A percentile compares a stretch with the other conserved stretches of the same genome.
Conservation (phyloP, 345 rosid species). For the Aquilaria malaccensis region DNA sequence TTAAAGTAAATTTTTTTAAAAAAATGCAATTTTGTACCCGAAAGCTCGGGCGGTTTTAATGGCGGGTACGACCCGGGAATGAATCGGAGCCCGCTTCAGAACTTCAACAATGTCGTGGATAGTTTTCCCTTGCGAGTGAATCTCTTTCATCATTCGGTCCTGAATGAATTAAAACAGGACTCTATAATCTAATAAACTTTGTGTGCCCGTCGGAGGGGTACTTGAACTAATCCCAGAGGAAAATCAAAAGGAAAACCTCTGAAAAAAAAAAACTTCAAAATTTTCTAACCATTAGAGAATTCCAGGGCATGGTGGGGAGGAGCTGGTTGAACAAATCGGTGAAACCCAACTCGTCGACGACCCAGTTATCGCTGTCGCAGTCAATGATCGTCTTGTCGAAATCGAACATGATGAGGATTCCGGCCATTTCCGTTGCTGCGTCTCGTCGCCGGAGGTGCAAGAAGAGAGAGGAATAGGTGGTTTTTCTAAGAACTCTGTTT, state of each 20-base stretch:
- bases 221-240: too few species aligned
- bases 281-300: constrained; percentile 60
- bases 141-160: constrained; percentile 79
- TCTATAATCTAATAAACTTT: too few species aligned
- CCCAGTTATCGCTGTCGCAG: constrained; percentile 87
- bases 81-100: constrained; percentile 46
- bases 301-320: constrained; percentile 92
- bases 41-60: constrained; percentile 69
- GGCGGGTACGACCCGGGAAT: constrained; percentile 60
- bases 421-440: constrained; percentile 23
- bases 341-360: constrained; percentile 64
- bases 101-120: constrained; percentile 52
- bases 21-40: constrained; percentile 35
- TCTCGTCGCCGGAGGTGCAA: background rate
- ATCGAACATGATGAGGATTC: constrained; percentile 57
- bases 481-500: constrained; percentile 7
- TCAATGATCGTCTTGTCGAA: constrained; percentile 87
- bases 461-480: background rate
- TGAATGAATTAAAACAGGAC: constrained; percentile 16
- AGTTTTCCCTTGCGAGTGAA: constrained; percentile 53
- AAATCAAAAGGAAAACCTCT: background rate
- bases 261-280: background rate
- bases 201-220: too few species aligned
- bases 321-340: constrained; percentile 72
- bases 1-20: too few species aligned